Evolutionary conservation across 495 filamentous ascomycete species (phyloP), one percentile per base, ranked within the genome.

Genomic region (Aspergillus sparsus): DNA sequence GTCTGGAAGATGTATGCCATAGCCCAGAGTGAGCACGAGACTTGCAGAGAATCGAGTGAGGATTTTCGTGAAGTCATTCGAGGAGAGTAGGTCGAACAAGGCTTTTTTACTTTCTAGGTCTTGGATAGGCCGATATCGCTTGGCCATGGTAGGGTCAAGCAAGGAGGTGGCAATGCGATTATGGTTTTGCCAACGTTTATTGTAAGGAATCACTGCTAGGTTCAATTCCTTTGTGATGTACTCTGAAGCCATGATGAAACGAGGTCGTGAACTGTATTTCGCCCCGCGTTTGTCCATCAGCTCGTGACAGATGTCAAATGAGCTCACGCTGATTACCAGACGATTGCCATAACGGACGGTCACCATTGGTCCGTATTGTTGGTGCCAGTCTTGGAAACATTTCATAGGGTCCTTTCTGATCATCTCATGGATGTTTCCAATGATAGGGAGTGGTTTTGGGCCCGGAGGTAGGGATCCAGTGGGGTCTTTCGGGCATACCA

Each of bases 181-280:
- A 41, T 5, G 37, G 37, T 41, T 5, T 39, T 73, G 63, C 76
- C 75, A 84, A 18, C 63, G 55, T 5, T 68, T 52, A 12, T 72
- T 72, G 54, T 80, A 79, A 0, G 73, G 68, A 66, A 78, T 75
- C 0, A 82, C 21, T 0, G 80, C 65, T 10, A 78, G 63, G 55
- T 81, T 77, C 66, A 74, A 67, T 18, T 62, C 63, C 6, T 64
- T 65, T 15, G 57, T 62, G n/a, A 63, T 15, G 15, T 51, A 36
- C 2, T 66, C 63, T 21, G 49, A 41, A 8, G 64, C 67, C 59
- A 75, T 60, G 0, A 68, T 54, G 34, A 71, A 36, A 13, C 62
- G 53, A 7, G 70, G 72, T 1, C 72, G 63, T 8, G 49, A 35
- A 39, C 61, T 66, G 51, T 71, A 75, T 9, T 52, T 61, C 27